These are phyloP conservation scores for Colletotrichum orchidophilum DNA, from an alignment of 2,329 filamentous ascomycete species.

Conservation along the genomic window DNA sequence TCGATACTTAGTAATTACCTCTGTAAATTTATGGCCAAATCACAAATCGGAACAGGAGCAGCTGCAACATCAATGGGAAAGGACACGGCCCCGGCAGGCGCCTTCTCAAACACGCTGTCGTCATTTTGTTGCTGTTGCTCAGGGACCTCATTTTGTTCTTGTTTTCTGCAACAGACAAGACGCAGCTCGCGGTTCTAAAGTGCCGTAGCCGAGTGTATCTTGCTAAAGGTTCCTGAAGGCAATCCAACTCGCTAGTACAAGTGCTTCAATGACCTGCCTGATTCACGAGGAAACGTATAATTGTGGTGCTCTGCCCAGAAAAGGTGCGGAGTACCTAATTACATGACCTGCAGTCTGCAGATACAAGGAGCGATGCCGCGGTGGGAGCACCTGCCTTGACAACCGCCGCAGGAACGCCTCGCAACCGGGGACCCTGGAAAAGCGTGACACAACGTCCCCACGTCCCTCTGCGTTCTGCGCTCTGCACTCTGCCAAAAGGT, in stretches of 20 bases:
- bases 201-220: not conserved
- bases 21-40: too few relatives aligned
- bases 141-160: not conserved
- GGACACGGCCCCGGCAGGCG: not conserved
- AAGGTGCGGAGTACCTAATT: not conserved
- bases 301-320: too few relatives aligned
- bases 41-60: not conserved
- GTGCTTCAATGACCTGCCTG: not conserved
- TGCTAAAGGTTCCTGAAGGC: not conserved
- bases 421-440: not conserved
- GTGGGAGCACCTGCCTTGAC: not conserved
- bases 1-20: too few relatives aligned
- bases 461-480: not conserved
- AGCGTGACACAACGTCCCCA: not conserved
- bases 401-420: not conserved
- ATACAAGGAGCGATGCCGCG: too few relatives aligned
- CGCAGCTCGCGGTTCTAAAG: not conserved
- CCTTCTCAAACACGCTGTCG: constrained; percentile 3
- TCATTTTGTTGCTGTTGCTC: not conserved
- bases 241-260: not conserved
- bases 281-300: too few relatives aligned
- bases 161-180: not conserved
- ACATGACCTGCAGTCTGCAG: too few relatives aligned
- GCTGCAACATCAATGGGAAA: not conserved
- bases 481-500: not conserved